phyloP scores from a whole-genome alignment of 805 yeast genomes.

The Nakazawaea ernobii region DNA sequence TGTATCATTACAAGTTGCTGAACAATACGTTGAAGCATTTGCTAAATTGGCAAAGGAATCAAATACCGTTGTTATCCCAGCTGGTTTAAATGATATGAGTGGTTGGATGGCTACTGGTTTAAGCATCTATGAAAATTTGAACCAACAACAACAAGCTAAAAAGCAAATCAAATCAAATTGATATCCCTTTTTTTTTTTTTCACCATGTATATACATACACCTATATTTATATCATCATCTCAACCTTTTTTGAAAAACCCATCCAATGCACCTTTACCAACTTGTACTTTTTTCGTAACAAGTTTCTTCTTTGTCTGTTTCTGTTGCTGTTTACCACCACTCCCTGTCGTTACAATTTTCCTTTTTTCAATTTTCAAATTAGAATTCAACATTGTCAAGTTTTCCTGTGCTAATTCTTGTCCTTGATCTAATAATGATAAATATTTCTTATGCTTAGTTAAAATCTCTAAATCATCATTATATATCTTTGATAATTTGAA shows the following conservation, averaged over 20 bases:
- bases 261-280: slow-evolving; percentile 66
- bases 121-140: slow-evolving; percentile 59
- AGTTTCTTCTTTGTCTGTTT: slow-evolving; percentile 25
- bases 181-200: too few relatives aligned
- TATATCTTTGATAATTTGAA: slow-evolving; percentile 16
- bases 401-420: slow-evolving; percentile 23
- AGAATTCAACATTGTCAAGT: slow-evolving; percentile 24
- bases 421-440: slow-evolving; percentile 16
- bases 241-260: slow-evolving; percentile 49
- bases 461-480: slow-evolving; percentile 16
- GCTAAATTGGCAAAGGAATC: slow-evolving; percentile 78
- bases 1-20: slow-evolving; percentile 74
- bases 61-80: slow-evolving; percentile 73
- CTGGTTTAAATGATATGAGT: slow-evolving; percentile 69
- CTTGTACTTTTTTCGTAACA: slow-evolving; percentile 35
- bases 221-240: not conserved
- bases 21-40: slow-evolving; percentile 76
- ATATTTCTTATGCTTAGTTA: slow-evolving; percentile 16
- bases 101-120: slow-evolving; percentile 71
- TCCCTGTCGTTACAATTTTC: slow-evolving; percentile 17
- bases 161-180: not conserved
- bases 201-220: not conserved
- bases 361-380: slow-evolving; percentile 18
- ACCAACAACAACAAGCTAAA: slow-evolving; percentile 13
- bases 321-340: too few relatives aligned